These are phyloP conservation scores for Metschnikowia lunata DNA, from an alignment of 805 yeast species.

Conservation along the genomic window DNA sequence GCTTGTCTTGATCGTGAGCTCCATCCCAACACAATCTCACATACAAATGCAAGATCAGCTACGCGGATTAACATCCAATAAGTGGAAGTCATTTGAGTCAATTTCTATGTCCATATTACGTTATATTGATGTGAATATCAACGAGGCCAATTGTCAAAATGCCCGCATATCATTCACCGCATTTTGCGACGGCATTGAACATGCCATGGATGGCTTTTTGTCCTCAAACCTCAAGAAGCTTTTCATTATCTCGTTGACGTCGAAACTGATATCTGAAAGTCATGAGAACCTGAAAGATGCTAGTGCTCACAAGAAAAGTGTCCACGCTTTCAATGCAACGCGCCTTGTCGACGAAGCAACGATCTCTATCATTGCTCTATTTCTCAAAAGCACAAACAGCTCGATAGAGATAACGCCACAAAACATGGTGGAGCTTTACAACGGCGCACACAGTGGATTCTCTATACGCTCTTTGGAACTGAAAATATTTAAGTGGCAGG, in stretches of 20 bases:
- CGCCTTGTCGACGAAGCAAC: constrained; percentile 39
- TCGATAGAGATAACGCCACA: constrained; percentile 40
- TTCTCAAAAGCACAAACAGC: constrained; percentile 20
- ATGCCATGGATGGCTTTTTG: constrained; percentile 18
- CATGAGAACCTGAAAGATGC: not conserved
- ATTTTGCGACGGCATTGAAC: constrained; percentile 9
- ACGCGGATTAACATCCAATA: constrained; percentile 17
- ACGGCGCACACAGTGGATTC: constrained; percentile 76
- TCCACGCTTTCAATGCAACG: constrained; percentile 16
- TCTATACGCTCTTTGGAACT: constrained; percentile 84
- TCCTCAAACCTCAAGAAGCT: constrained; percentile 17
- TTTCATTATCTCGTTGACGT: constrained; percentile 30
- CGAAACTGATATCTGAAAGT: not conserved
- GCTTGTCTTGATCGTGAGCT: constrained; percentile 43
- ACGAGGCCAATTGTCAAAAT: constrained; percentile 15
- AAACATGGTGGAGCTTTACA: constrained; percentile 56
- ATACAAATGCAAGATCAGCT: constrained; percentile 27
- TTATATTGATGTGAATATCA: constrained; percentile 43
- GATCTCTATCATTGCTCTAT: constrained; percentile 35
- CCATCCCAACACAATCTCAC: constrained; percentile 27
- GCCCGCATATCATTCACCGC: not conserved
- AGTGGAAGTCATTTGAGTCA: constrained; percentile 42
- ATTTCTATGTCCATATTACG: constrained; percentile 45
- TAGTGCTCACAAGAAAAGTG: not conserved
- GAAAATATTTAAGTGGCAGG: constrained; percentile 83